Base-by-base conservation (phyloP, 106 monocot genomes). In the Acorus calamus region DNA sequence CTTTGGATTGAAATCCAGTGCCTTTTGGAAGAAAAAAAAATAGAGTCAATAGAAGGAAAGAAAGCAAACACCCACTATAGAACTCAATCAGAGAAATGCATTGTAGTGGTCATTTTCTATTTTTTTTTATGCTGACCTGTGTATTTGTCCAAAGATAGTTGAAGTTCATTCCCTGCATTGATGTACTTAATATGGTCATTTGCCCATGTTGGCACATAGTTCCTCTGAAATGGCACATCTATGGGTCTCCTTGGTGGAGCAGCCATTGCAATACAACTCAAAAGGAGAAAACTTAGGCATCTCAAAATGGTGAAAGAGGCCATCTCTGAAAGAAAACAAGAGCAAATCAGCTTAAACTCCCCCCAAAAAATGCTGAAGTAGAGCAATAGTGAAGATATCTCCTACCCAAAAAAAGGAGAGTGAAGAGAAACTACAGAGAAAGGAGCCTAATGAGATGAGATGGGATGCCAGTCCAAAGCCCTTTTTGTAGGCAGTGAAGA, bases 1-100 rank as follows among this genome's bases (percentile, higher is more conserved):
- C 70, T 50, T 57, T 74, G 65, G 74, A 70, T 45, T 75, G 74
- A 44, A 80, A 80, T 8, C 79, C 79, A 66, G 74, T 74, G 8
- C 79, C 79, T 79, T 14, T 2, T 11, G 11, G 49, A 64, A 49
- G 6, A 4, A 12, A 12, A n/a, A 46, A 7, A 44, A 10, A 51
- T 3, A 9, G 11, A 7, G 6, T 48, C 8, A 50, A 14, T 50
- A 3, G 14, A 2, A 51, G 11, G 3, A 47, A 56, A 5, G 46
- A 57, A 47, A 56, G 45, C 5, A 11, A 11, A 4, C 42, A 3
- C 43, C 9, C 4, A 11, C 55, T 55, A 2, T 4, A 10, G 2
- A 2, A 56, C 5, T 11, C 5, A 8, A 52, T 14, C 8, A 2
- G 11, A 46, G 53, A 4, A 3, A 41, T 7, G 4, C 14, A 7